Conservation (phyloP, 306 rosid species). For the Cotoneaster glaucophyllus region DNA sequence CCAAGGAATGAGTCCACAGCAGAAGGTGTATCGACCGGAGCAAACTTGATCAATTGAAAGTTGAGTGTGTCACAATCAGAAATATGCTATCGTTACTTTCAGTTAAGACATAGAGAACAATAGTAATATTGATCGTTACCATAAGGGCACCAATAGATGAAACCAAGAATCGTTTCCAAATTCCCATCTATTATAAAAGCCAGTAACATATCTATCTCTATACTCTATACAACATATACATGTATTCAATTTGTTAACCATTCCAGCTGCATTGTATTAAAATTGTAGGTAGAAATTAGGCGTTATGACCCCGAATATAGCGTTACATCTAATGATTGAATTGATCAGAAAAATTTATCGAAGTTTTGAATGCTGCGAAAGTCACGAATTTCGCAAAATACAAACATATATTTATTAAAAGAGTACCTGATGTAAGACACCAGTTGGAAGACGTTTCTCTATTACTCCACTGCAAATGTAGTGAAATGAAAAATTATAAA, state of each 20-base stretch:
- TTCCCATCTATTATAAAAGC: background rate
- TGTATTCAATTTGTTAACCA: background rate
- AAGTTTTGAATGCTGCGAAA: background rate
- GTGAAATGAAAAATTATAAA: background rate
- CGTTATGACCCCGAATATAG: background rate
- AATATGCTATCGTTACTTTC: background rate
- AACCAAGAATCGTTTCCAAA: background rate
- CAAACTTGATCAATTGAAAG: constrained; percentile 48
- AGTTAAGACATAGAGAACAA: background rate
- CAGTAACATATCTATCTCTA: background rate
- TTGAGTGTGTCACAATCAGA: constrained; percentile 19
- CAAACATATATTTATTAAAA: too few species aligned
- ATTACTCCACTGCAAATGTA: constrained; percentile 68
- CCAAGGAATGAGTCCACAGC: constrained; percentile 58
- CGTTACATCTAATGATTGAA: background rate
- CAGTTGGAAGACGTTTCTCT: constrained; percentile 57
- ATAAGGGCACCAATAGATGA: background rate
- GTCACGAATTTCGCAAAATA: too few species aligned
- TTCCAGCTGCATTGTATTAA: background rate
- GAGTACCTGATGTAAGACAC: constrained; percentile 70
- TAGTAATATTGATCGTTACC: background rate
- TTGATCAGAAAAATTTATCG: background rate
- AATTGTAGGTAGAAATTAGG: background rate
- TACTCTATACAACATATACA: background rate
- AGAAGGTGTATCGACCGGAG: constrained; percentile 70